Evolutionary conservation across 2,329 filamentous ascomycete species (phyloP).

Genomic region (Aureobasidium lini): DNA sequence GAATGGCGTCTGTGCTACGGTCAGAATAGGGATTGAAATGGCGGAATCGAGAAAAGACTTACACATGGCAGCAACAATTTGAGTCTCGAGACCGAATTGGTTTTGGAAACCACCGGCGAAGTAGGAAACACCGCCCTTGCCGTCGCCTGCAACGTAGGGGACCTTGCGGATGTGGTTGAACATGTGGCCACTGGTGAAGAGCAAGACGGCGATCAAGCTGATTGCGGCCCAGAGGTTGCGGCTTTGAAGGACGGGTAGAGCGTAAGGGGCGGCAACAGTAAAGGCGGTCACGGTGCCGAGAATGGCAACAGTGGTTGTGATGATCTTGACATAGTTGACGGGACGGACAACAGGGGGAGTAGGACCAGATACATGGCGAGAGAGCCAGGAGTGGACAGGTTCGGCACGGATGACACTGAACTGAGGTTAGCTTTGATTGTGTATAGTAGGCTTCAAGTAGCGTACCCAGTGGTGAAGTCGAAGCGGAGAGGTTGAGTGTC

Average conservation of each 20-base stretch:
- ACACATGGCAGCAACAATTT: constrained; percentile 92
- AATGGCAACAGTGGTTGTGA: constrained; percentile 58
- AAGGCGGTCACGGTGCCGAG: constrained; percentile 62
- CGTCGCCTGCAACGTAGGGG: constrained; percentile 82
- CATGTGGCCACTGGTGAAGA: constrained; percentile 97
- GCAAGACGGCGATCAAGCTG: constrained; percentile 78
- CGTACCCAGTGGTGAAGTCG: constrained; percentile 77
- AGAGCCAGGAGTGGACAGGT: constrained; percentile 69
- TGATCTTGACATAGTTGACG: constrained; percentile 75
- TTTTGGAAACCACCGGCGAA: constrained; percentile 89
- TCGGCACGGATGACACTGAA: constrained; percentile 67
- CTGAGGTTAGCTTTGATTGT: background rate
- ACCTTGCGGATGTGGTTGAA: constrained; percentile 98
- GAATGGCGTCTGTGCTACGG: constrained; percentile 54
- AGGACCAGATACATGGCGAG: constrained; percentile 64
- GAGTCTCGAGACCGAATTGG: constrained; percentile 89
- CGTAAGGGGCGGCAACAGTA: constrained; percentile 66
- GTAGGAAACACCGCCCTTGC: constrained; percentile 78
- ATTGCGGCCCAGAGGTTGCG: constrained; percentile 90
- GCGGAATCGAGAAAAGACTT: constrained; percentile 37
- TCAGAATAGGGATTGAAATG: constrained; percentile 16
- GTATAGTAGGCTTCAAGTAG: constrained; percentile 8
- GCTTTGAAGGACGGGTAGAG: constrained; percentile 76
- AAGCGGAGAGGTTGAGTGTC: constrained; percentile 66
- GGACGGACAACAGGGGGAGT: constrained; percentile 75